phyloP scores from a whole-genome alignment of 208 protist genomes.

The Crithidia bombi region DNA sequence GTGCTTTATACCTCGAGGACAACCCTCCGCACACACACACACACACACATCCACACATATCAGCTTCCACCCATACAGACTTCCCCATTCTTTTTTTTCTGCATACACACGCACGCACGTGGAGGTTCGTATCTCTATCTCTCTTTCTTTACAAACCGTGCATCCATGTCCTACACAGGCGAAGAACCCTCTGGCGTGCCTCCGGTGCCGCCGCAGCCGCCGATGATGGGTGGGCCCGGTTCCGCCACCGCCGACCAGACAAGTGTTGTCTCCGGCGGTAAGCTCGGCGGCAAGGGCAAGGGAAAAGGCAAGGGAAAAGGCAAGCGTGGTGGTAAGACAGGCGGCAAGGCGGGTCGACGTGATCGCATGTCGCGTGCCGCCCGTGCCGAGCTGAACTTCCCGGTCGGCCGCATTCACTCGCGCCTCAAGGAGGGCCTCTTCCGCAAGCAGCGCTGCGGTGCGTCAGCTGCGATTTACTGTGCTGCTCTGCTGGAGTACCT shows the following conservation, averaged over 20 bases:
- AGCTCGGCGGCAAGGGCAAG: constrained; percentile 81
- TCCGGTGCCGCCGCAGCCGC: constrained; percentile 35
- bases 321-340: constrained; percentile 90
- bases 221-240: constrained; percentile 73
- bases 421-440: constrained; percentile 96
- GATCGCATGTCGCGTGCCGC: constrained; percentile 88
- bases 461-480: constrained; percentile 98
- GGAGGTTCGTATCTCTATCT: not conserved
- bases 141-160: constrained; percentile 1
- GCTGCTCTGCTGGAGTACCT: constrained; percentile 99
- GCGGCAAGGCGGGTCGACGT: constrained; percentile 85
- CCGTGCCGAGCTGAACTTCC: constrained; percentile 94
- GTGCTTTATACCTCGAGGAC: not conserved
- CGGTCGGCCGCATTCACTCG: constrained; percentile 99
- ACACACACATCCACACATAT: constrained; percentile 7
- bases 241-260: constrained; percentile 86
- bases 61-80: not conserved
- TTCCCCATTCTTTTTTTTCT: not conserved
- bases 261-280: constrained; percentile 86
- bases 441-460: constrained; percentile 95
- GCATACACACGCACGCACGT: not conserved
- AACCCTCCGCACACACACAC: not conserved
- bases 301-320: constrained; percentile 82
- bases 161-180: constrained; percentile 73
- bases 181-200: constrained; percentile 45